A percentile compares a stretch with the other conserved stretches of the same genome.
Evolutionary conservation across 2,329 filamentous ascomycete species (phyloP).

Genomic region (Pseudogymnoascus sp.): DNA sequence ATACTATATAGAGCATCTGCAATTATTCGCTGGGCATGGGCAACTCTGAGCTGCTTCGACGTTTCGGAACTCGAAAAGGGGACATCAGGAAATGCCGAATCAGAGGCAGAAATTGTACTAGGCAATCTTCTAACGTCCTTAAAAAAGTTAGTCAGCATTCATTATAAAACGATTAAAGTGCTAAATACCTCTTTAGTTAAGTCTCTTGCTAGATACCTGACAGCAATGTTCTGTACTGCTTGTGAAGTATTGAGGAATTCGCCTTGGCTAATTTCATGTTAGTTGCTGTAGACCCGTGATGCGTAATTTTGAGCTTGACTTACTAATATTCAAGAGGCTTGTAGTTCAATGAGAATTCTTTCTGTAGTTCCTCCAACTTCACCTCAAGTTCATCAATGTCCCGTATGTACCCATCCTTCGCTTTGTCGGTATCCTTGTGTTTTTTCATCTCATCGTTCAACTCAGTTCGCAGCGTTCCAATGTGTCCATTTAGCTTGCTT

Average conservation of each 20-base stretch:
- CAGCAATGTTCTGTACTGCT: not conserved
- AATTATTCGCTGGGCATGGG: not conserved
- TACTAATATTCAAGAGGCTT: slow-evolving; percentile 13
- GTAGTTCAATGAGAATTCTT: slow-evolving; percentile 14
- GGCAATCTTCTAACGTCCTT: not conserved
- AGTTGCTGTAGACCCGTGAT: slow-evolving; percentile 1
- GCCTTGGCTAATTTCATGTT: slow-evolving; percentile 7
- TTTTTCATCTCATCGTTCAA: slow-evolving; percentile 1
- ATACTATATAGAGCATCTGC: not conserved
- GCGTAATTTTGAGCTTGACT: not conserved
- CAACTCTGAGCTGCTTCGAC: not conserved
- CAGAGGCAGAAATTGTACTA: not conserved
- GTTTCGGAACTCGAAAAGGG: not conserved
- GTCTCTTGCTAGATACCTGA: not conserved
- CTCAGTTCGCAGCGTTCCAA: slow-evolving; percentile 6
- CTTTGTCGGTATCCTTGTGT: slow-evolving; percentile 10
- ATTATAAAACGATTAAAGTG: not conserved
- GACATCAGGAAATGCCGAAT: not conserved
- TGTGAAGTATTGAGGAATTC: slow-evolving; percentile 12
- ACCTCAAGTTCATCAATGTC: slow-evolving; percentile 11
- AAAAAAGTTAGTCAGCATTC: not conserved
- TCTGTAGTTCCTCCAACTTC: slow-evolving; percentile 12
- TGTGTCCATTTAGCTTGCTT: slow-evolving; percentile 7
- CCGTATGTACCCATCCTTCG: slow-evolving; percentile 11
- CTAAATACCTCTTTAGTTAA: not conserved